These are phyloP conservation scores for Cyclotella sp. DNA, from an alignment of 108 stramenopile genomes.

Conservation along the genomic window DNA sequence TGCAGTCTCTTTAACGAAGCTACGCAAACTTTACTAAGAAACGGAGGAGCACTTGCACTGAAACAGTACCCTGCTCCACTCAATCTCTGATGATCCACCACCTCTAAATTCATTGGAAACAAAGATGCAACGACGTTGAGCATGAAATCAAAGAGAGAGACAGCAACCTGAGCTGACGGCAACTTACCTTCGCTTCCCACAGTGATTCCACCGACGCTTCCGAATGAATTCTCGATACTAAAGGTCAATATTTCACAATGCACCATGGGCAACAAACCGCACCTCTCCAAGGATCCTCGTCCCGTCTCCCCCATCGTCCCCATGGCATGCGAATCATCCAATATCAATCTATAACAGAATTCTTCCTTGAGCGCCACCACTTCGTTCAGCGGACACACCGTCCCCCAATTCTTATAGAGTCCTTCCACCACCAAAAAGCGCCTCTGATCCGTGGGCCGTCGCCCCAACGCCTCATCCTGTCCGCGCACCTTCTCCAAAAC, in stretches of 20 bases:
- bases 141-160: background rate
- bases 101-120: conserved; percentile 71
- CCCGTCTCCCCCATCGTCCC: conserved; percentile 92
- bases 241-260: conserved; percentile 94
- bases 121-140: background rate
- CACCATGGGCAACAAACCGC: conserved; percentile 64
- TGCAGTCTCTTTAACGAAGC: conserved; percentile 41
- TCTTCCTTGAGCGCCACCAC: conserved; percentile 92
- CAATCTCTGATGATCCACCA: conserved; percentile 97
- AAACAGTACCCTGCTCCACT: conserved; percentile 99
- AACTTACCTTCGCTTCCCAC: conserved; percentile 78
- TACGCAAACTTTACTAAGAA: conserved; percentile 63
- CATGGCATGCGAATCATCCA: conserved; percentile 96
- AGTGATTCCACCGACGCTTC: conserved; percentile 95
- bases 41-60: conserved; percentile 98
- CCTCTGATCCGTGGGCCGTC: conserved; percentile 88
- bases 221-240: conserved; percentile 92
- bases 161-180: too few species aligned
- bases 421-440: conserved; percentile 98
- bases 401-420: conserved; percentile 95
- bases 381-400: conserved; percentile 88
- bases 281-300: conserved; percentile 81
- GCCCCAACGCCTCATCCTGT: conserved; percentile 74
- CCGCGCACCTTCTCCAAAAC: conserved; percentile 81
- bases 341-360: conserved; percentile 91